phyloP scores from a whole-genome alignment of 257 asterid species.

The Nicotiana attenuata region DNA sequence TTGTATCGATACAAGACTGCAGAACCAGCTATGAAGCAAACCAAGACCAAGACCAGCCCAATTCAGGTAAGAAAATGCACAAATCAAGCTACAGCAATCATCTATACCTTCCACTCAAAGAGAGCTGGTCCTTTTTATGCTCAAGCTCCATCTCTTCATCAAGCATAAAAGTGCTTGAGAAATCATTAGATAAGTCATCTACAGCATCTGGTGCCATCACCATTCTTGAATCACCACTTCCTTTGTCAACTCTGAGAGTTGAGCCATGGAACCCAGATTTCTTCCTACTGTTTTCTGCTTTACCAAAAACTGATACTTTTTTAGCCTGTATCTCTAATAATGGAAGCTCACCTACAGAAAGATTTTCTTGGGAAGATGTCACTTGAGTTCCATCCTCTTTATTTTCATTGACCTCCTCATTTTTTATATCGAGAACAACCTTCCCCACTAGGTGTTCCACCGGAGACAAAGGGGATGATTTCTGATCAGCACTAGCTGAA shows the following conservation, averaged over 20 bases:
- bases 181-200: slow-evolving; percentile 54
- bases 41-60: background rate
- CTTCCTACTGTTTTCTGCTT: slow-evolving; percentile 23
- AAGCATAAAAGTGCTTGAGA: slow-evolving; percentile 66
- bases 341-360: slow-evolving; percentile 21
- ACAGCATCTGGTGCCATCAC: slow-evolving; percentile 25
- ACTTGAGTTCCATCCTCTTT: slow-evolving; percentile 28
- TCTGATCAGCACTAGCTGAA: slow-evolving; percentile 30
- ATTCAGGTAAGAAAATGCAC: background rate
- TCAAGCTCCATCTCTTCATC: slow-evolving; percentile 82
- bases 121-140: slow-evolving; percentile 36
- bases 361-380: slow-evolving; percentile 23
- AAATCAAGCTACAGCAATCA: slow-evolving; percentile 10
- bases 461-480: slow-evolving; percentile 28
- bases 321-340: slow-evolving; percentile 17
- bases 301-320: slow-evolving; percentile 15
- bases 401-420: slow-evolving; percentile 29
- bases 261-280: slow-evolving; percentile 20
- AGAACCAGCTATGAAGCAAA: background rate
- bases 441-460: slow-evolving; percentile 18
- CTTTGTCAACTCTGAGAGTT: slow-evolving; percentile 9
- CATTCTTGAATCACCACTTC: slow-evolving; percentile 13
- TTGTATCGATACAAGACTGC: background rate
- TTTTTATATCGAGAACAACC: slow-evolving; percentile 19
- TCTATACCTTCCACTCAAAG: slow-evolving; percentile 49